Evolutionary conservation across 106 monocot species (phyloP).

Genomic region (Dioscorea dumetorum): DNA sequence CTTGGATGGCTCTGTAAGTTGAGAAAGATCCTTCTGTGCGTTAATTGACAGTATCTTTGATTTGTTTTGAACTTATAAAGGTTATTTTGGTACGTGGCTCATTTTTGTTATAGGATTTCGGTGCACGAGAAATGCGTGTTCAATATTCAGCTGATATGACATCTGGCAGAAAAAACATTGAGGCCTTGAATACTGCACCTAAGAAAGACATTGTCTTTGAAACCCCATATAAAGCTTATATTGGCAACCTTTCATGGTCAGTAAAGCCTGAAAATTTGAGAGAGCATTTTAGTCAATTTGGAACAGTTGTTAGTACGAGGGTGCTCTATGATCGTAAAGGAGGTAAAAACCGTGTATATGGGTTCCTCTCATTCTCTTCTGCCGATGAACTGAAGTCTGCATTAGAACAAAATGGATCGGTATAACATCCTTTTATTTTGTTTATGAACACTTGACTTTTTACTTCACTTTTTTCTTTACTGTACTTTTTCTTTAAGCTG

Average conservation of each 20-base stretch:
- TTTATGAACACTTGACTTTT: neutral
- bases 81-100: neutral
- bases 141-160: constrained; percentile 66
- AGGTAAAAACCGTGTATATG: constrained; percentile 75
- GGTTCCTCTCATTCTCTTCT: constrained; percentile 68
- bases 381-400: constrained; percentile 56
- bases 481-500: neutral
- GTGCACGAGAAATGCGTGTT: constrained; percentile 75
- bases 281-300: constrained; percentile 75
- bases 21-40: neutral
- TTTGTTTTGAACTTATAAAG: neutral
- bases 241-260: constrained; percentile 79
- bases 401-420: constrained; percentile 39
- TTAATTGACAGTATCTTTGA: neutral
- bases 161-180: constrained; percentile 40
- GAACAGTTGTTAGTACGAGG: constrained; percentile 67
- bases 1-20: constrained; percentile 76
- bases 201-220: constrained; percentile 61
- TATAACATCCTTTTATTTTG: constrained; percentile 11
- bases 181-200: constrained; percentile 32
- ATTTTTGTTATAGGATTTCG: constrained; percentile 45
- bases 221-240: constrained; percentile 67
- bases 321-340: constrained; percentile 59
- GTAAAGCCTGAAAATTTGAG: constrained; percentile 57
- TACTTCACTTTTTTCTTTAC: neutral